A percentile compares a stretch with the other conserved stretches of the same genome.
phyloP scores from a whole-genome alignment of 805 yeast genomes.

The Clavispora carvajalis region DNA sequence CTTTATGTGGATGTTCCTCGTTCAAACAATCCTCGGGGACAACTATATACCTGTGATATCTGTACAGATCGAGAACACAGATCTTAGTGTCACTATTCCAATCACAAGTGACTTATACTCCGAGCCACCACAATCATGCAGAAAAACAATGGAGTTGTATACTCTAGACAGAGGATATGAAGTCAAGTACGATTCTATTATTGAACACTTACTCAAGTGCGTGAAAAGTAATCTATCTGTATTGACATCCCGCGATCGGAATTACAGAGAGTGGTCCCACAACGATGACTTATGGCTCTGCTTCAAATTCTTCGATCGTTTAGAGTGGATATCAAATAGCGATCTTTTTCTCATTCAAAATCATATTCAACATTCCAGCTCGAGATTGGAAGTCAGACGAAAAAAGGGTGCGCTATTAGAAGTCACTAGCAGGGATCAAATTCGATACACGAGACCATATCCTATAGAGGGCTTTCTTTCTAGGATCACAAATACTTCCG shows the following conservation, averaged over 20 bases:
- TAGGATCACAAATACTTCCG: constrained; percentile 48
- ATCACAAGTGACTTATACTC: background rate
- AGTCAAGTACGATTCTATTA: constrained; percentile 19
- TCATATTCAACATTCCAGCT: constrained; percentile 31
- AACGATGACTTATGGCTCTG: constrained; percentile 41
- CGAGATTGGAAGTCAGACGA: constrained; percentile 56
- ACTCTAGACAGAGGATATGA: constrained; percentile 20
- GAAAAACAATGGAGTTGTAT: constrained; percentile 2
- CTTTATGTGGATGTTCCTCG: constrained; percentile 57
- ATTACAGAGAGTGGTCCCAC: constrained; percentile 16
- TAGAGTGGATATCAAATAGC: constrained; percentile 46
- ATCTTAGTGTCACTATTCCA: background rate
- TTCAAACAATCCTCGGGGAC: constrained; percentile 43
- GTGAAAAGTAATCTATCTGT: constrained; percentile 26
- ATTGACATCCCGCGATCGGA: constrained; percentile 2
- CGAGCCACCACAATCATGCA: background rate
- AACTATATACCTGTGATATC: constrained; percentile 11
- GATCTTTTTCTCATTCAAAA: constrained; percentile 25
- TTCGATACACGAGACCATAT: constrained; percentile 46
- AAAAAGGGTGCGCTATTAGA: constrained; percentile 23
- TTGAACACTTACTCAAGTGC: constrained; percentile 29
- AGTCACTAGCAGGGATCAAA: background rate
- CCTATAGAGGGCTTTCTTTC: constrained; percentile 81
- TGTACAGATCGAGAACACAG: background rate
- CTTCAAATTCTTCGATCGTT: constrained; percentile 64